phyloP scores from a whole-genome alignment of 192 early-diverging fungal genomes.

The Coemansia sp. region DNA sequence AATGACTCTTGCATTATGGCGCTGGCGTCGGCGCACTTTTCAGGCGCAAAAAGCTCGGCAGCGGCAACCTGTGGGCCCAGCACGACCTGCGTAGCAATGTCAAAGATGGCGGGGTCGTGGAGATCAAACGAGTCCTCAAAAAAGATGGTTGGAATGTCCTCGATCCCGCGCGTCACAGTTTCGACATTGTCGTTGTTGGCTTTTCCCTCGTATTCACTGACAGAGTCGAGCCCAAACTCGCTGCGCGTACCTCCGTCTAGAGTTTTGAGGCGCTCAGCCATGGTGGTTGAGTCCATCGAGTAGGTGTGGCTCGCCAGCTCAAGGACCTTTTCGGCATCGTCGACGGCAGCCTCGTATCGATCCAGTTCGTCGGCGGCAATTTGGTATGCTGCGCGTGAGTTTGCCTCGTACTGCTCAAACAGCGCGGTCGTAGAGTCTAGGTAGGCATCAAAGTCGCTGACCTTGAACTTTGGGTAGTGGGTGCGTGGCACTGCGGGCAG shows the following conservation, averaged over 20 bases:
- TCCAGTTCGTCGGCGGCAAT: slow-evolving; percentile 49
- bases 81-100: slow-evolving; percentile 67
- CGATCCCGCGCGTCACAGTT: slow-evolving; percentile 65
- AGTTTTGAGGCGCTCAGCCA: slow-evolving; percentile 48
- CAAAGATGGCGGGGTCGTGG: slow-evolving; percentile 86
- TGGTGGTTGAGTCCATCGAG: slow-evolving; percentile 53
- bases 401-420: slow-evolving; percentile 77
- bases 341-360: slow-evolving; percentile 54
- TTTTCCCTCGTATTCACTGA: slow-evolving; percentile 43
- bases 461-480: slow-evolving; percentile 57
- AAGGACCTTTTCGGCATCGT: slow-evolving; percentile 40
- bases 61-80: slow-evolving; percentile 59
- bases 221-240: slow-evolving; percentile 56
- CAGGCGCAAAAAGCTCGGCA: slow-evolving; percentile 43
- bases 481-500: slow-evolving; percentile 51
- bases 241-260: slow-evolving; percentile 49
- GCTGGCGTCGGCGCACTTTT: slow-evolving; percentile 58
- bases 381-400: slow-evolving; percentile 55
- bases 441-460: slow-evolving; percentile 85
- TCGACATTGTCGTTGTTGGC: too few species aligned
- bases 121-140: slow-evolving; percentile 82
- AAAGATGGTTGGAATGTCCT: slow-evolving; percentile 85
- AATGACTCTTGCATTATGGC: slow-evolving; percentile 84
- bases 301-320: slow-evolving; percentile 44
- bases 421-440: slow-evolving; percentile 66